A percentile compares a stretch with the other conserved stretches of the same genome.
These are phyloP conservation scores for Amorphotheca resinae DNA, from an alignment of 495 filamentous ascomycete genomes.

Conservation along the genomic window DNA sequence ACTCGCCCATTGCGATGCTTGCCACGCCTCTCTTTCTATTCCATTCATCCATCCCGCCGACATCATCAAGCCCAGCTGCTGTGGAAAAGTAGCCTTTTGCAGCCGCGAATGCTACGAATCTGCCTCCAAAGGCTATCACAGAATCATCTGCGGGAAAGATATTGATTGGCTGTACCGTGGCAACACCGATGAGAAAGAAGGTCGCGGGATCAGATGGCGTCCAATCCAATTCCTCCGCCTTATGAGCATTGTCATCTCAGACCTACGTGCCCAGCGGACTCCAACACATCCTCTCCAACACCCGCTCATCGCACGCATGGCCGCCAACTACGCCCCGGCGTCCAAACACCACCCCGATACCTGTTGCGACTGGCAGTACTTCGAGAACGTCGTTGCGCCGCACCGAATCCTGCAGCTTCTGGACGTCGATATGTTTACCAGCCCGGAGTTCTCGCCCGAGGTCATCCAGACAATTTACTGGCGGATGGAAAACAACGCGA, in stretches of 20 bases:
- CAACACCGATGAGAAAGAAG: background rate
- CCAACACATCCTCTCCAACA: conserved; percentile 12
- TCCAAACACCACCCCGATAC: background rate
- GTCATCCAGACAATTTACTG: conserved; percentile 14
- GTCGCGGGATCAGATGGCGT: background rate
- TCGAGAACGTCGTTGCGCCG: conserved; percentile 10
- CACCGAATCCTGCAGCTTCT: conserved; percentile 8
- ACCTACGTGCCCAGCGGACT: background rate
- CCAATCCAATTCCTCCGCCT: conserved; percentile 8
- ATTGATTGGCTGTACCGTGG: conserved; percentile 13
- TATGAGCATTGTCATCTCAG: conserved; percentile 8
- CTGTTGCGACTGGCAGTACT: conserved; percentile 7
- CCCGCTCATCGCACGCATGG: conserved; percentile 8
- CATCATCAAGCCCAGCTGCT: conserved; percentile 11
- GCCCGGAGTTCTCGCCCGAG: conserved; percentile 6
- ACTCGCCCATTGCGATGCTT: conserved; percentile 11
- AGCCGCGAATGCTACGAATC: conserved; percentile 6
- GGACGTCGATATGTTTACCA: conserved; percentile 12
- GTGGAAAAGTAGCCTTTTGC: conserved; percentile 12
- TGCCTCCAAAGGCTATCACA: conserved; percentile 12
- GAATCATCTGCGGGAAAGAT: conserved; percentile 12
- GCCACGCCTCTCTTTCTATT: conserved; percentile 5
- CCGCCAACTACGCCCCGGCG: conserved; percentile 9
- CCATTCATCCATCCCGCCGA: background rate
- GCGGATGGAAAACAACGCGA: conserved; percentile 17